Evolutionary conservation across 2,329 filamentous ascomycete species (phyloP).

Genomic region (Fusarium transvaalense): DNA sequence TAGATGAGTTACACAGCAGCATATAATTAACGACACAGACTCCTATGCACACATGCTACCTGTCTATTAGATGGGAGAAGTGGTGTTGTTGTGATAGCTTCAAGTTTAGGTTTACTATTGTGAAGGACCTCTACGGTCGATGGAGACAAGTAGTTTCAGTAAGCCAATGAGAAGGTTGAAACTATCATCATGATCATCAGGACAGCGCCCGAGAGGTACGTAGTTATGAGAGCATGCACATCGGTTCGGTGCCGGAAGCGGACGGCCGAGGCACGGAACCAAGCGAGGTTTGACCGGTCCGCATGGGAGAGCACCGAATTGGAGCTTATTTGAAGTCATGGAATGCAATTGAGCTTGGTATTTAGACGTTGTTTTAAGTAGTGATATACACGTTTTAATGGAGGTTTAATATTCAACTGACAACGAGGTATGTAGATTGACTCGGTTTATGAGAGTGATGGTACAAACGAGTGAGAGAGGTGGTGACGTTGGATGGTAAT

Average conservation of each 20-base stretch:
- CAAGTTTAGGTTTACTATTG: neutral
- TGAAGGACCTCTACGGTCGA: neutral
- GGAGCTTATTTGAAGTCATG: conserved; percentile 2
- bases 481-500: conserved; percentile 18
- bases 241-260: conserved; percentile 28
- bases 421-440: neutral
- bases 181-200: conserved; percentile 17
- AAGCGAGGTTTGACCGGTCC: conserved; percentile 8
- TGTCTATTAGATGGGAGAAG: neutral
- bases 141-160: neutral
- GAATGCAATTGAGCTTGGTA: conserved; percentile 2
- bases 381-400: neutral
- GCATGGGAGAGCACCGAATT: neutral
- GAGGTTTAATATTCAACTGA: neutral
- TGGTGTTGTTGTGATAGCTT: neutral
- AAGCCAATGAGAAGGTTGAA: conserved; percentile 6
- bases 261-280: conserved; percentile 23
- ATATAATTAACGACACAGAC: neutral
- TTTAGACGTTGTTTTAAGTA: neutral
- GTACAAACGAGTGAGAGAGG: neutral
- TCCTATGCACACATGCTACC: neutral
- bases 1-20: conserved; percentile 13
- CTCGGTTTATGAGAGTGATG: neutral
- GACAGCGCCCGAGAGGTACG: conserved; percentile 12
- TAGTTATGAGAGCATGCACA: conserved; percentile 21